Evolutionary conservation across 1,284 basidiomycete genomes (phyloP), one percentile per base, ranked within the genome.

Genomic region (Tremellales sp.): DNA sequence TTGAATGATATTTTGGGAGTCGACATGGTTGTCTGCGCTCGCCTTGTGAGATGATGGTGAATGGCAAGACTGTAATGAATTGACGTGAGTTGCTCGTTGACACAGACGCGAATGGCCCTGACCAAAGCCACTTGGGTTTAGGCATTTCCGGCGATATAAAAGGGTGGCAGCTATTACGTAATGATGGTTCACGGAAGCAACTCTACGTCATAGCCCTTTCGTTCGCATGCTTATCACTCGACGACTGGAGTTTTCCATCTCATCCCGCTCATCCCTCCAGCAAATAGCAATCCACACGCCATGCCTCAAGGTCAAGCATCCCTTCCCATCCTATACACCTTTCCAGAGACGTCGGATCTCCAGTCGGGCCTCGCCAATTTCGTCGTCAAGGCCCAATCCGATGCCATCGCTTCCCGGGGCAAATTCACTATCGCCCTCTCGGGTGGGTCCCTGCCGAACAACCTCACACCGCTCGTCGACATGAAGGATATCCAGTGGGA

Each of bases 351-450:
- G n/a, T 38, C 54, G 6, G 25, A 54, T 14, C 79, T 93, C 56
- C 73, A 78, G 36, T 62, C 75, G 1, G 78, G 81, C 0, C 83
- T 98, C 51, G 87, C 91, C 8, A 74, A 80, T 42, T 97, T 94
- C 68, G 81, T 97, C 47, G 63, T 89, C 63, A 87, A 86, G 57
- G 86, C 87, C 0, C 94, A 97, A 77, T 85, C 83, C 57, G 90
- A 95, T 39, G 83, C 94, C 24, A 79, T 97, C 65, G 80, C 83
- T 64, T 87, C 87, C 73, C 85, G 89, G 71, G 86, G 85, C 65
- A 82, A 81, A 58, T 98, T 98, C 77, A 87, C 89, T 45, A 70
- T 98, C 62, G 94, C 95, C 49, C 76, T 97, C 59, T 95, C 91
- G 1, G 94, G 94, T 19, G 94, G 94, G 2, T 91, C 87, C 0